These are phyloP conservation scores for Rhizopus arrhizus DNA, from an alignment of 371 early-diverging fungal species.

Conservation along the genomic window DNA sequence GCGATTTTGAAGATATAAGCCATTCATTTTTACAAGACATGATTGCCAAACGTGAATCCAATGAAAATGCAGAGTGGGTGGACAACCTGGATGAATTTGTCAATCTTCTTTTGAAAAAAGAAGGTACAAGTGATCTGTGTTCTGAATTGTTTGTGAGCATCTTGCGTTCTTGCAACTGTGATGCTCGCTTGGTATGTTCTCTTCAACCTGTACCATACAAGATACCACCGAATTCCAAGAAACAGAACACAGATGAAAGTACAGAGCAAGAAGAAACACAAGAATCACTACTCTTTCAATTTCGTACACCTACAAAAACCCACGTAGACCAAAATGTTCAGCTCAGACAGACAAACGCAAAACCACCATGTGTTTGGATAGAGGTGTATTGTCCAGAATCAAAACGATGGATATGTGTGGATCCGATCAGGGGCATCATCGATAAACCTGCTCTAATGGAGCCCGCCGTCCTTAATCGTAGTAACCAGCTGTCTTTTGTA, in stretches of 20 bases:
- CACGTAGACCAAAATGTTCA: slow-evolving; percentile 26
- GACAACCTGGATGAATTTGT: slow-evolving; percentile 26
- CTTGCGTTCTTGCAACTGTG: slow-evolving; percentile 54
- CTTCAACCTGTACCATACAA: slow-evolving; percentile 67
- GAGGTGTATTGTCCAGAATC: slow-evolving; percentile 56
- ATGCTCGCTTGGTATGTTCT: slow-evolving; percentile 66
- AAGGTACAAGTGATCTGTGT: slow-evolving; percentile 53
- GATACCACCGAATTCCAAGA: slow-evolving; percentile 28
- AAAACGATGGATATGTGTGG: slow-evolving; percentile 65
- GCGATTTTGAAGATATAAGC: slow-evolving; percentile 29
- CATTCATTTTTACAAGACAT: background rate
- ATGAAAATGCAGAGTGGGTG: slow-evolving; percentile 29
- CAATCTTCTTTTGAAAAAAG: slow-evolving; percentile 16
- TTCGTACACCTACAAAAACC: slow-evolving; percentile 20
- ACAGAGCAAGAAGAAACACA: background rate
- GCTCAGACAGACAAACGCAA: slow-evolving; percentile 29
- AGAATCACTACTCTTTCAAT: slow-evolving; percentile 21
- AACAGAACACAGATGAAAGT: background rate
- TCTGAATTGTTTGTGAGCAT: slow-evolving; percentile 64
- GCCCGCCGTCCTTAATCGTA: slow-evolving; percentile 41
- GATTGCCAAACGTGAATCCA: slow-evolving; percentile 7
- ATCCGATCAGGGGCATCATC: slow-evolving; percentile 61
- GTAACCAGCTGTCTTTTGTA: slow-evolving; percentile 60
- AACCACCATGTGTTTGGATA: slow-evolving; percentile 60
- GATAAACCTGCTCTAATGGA: slow-evolving; percentile 58